Evolutionary conservation across 225 moss, liverwort and hornwort genomes (phyloP), one percentile per base, ranked within the genome.

Genomic region (Bryoerythrophyllum caledonicum): DNA sequence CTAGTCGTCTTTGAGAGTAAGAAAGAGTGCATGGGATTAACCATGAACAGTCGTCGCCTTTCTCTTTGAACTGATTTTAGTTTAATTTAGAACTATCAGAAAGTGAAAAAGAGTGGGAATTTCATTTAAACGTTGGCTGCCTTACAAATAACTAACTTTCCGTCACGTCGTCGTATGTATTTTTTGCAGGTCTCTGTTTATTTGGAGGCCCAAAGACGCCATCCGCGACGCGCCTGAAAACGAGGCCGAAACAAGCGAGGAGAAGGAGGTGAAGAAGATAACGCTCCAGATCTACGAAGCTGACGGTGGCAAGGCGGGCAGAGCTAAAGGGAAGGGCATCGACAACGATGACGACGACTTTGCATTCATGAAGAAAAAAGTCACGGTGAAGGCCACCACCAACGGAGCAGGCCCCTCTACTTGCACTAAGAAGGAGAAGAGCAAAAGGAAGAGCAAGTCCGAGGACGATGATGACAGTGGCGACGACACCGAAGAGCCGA

Each of bases 151-250:
- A 38, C 14, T 4, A 4, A 46, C 4, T 20, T 60, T 48, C 41
- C 43, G 16, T 73, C 15, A 30, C 10, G n/a, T n/a, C 64, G 69
- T 61, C 38, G 23, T 60, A 38, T 61, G 37, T 30, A 70, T 70
- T 26, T 64, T 58, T 76, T 73, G 72, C 82, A 94, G 94, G 66
- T 94, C 94, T 43, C 68, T 94, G 68, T 92, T 92, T 69, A 84
- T 91, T 2, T 94, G 94, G 94, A 85, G 79, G 38, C 87, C 89
- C 8, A 80, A 89, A 63, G 92, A 72, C 10, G 84, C 0, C 38
- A 21, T 2, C 62, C 56, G 73, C 5, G 89, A 84, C 24, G 37
- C 64, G 32, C 70, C 75, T 20, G 75, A 79, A 24, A 71, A 65
- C 20, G 69, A 76, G 63, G 60, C 40, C 7, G 13, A 40, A 12